Evolutionary conservation across 169 alveolate species (phyloP), one percentile per base, ranked within the genome.

Genomic region (Cryptosporidium sp.): DNA sequence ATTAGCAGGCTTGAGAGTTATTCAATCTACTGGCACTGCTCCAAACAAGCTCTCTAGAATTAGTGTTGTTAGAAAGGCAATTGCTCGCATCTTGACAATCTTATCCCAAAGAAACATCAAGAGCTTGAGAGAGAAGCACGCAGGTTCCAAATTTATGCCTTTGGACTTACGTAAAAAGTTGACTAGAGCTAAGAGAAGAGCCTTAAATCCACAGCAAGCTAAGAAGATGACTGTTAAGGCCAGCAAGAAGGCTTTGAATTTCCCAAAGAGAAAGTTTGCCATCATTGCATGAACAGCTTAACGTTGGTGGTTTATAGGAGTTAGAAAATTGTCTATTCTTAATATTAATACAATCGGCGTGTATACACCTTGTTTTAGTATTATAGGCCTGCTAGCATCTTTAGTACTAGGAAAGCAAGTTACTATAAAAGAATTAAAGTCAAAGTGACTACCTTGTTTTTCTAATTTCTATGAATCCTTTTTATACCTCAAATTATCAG

Each of bases 71-170:
- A 94, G 99, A 84, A 97, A 97, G 85, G 97, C 93, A 67, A 96
- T 97, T 69, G 99, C 99, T 51, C 96, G 96, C 61, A 97, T 96
- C 2, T 86, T 97, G 94, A 97, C 99, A 14, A 97, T 97, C 37
- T 93, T 97, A 91, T 96, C 96, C 93, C 97, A 97, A 84, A 95
- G 96, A 92, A 94, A 93, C 87, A 93, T 86, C 86, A 96, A 95
- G 62, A 95, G 92, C 71, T 97, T 96, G 37, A 93, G 96, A 62
- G 94, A 91, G 74, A 91, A 92, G 65, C 87, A 91, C 94, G 91
- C 92, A 87, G 96, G 94, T 70, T 85, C 93, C 85, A 94, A 96
- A 92, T 93, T 93, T 75, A 92, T 74, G 75, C 98, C 99, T 26
- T 62, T 93, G 68, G 98, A 97, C 91, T 91, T 97, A 73, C 95